Percentiles rank a stretch among this genome's conserved stretches.
These are phyloP conservation scores for Linnemannia hyalina DNA, from an alignment of 192 early-diverging fungal genomes.

Conservation along the genomic window DNA sequence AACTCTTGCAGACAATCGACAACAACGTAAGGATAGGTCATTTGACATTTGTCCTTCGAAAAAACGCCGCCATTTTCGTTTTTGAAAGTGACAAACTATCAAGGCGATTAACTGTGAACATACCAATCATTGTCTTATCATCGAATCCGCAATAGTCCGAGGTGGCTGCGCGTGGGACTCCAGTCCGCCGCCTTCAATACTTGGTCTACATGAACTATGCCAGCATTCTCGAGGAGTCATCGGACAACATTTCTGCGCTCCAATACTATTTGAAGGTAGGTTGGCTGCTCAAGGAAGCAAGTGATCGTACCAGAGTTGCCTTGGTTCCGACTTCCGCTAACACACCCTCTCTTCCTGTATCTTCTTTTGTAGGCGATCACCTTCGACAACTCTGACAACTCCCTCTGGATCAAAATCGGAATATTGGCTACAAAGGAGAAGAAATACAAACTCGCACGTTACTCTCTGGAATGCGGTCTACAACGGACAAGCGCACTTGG, in stretches of 20 bases:
- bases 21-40: constrained; percentile 28
- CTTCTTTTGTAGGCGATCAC: constrained; percentile 17
- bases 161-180: constrained; percentile 42
- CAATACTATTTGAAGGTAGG: constrained; percentile 62
- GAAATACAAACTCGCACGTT: constrained; percentile 40
- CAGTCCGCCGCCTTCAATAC: constrained; percentile 60
- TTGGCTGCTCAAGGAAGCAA: background rate
- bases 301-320: background rate
- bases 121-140: background rate
- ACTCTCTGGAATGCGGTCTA: constrained; percentile 39
- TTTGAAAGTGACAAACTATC: too few relatives aligned
- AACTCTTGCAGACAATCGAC: constrained; percentile 57
- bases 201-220: constrained; percentile 68
- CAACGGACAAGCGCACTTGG: background rate
- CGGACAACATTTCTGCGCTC: constrained; percentile 50
- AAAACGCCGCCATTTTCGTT: background rate
- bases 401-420: constrained; percentile 47
- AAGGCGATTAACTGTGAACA: background rate
- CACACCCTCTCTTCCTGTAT: background rate
- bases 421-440: constrained; percentile 44
- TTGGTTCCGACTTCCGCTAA: background rate
- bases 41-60: background rate
- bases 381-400: constrained; percentile 46
- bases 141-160: constrained; percentile 25
- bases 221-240: constrained; percentile 55